These are phyloP conservation scores for Sisymbrium irio DNA, from an alignment of 345 rosid genomes.

Conservation along the genomic window DNA sequence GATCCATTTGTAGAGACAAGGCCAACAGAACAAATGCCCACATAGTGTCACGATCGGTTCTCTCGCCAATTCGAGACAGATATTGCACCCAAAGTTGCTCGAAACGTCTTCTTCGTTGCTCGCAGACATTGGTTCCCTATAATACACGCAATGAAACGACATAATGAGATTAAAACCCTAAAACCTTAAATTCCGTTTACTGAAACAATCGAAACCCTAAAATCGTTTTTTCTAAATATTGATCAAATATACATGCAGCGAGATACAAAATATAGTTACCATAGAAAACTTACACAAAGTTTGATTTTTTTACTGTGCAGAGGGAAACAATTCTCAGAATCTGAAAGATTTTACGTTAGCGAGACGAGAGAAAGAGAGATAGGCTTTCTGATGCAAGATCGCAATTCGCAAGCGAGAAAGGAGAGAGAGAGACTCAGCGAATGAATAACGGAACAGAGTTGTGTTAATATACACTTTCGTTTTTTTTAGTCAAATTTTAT, in stretches of 20 bases:
- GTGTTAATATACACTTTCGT: background rate
- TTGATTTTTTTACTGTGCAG: no score
- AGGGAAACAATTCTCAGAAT: background rate
- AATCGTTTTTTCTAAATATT: background rate
- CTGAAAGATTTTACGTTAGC: background rate
- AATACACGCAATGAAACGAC: background rate
- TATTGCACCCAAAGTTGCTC: slow-evolving; percentile 81
- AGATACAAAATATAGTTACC: no score
- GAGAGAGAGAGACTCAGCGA: slow-evolving; percentile 1
- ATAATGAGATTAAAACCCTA: background rate
- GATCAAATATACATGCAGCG: no score
- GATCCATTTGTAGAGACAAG: slow-evolving; percentile 95
- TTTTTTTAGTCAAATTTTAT: no score
- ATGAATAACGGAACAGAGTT: background rate
- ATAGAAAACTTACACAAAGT: no score
- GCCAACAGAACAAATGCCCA: slow-evolving; percentile 98
- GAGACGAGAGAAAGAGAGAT: background rate
- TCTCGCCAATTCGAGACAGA: slow-evolving; percentile 87
- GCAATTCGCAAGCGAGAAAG: background rate
- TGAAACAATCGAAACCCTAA: background rate
- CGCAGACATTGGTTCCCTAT: slow-evolving; percentile 28
- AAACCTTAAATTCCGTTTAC: background rate
- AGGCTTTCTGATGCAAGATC: background rate
- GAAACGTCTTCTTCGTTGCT: slow-evolving; percentile 51
- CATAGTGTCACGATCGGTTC: slow-evolving; percentile 93